Evolutionary conservation across 331 rosid genomes (phyloP), one percentile per base, ranked within the genome.

Genomic region (Dryas integrifolia): DNA sequence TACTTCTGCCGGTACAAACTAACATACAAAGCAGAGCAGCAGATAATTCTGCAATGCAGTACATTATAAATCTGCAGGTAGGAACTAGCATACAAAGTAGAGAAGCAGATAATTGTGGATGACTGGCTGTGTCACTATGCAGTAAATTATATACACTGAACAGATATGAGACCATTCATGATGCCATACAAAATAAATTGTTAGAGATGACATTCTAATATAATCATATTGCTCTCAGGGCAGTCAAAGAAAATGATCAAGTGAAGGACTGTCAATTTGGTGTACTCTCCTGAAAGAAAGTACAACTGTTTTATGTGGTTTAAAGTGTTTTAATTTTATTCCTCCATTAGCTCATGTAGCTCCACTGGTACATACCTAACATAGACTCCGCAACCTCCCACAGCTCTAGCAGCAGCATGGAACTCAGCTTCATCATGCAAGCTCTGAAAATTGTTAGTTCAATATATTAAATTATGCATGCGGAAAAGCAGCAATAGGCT

Each of bases 331-430:
- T 62, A 30, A 30, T 40, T 9, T 30, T 14, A 48, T 14, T 44
- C 44, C 21, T 11, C 3, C 24, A 62, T 7, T 44, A 30, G 45
- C 57, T 56, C 40, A 39, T 56, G 43, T 35, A 53, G 44, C 40
- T 47, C n/a, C 41, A 21, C 14, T 16, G 52, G 24, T 51, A 49
- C 61, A 74, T 46, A 80, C 87, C 87, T 83, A 6, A 83, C 84
- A 76, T 83, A 83, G 74, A 83, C 77, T 60, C 77, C 82, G 10
- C 87, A 72, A 7, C 87, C 87, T 61, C 84, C 82, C 55, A 83
- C 81, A 35, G 87, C 84, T 73, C 87, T 75, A 58, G 87, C 82
- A 56, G 67, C 73, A 39, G 87, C 87, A 59, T 83, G 87, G 58
- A 76, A 83, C 65, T 83, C 87, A 44, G 87, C 82, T n/a, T 84